Percentiles rank a stretch among this genome's conserved stretches.
Conservation (phyloP, 352 stramenopile genomes). For the Pythium phragmiticola region DNA sequence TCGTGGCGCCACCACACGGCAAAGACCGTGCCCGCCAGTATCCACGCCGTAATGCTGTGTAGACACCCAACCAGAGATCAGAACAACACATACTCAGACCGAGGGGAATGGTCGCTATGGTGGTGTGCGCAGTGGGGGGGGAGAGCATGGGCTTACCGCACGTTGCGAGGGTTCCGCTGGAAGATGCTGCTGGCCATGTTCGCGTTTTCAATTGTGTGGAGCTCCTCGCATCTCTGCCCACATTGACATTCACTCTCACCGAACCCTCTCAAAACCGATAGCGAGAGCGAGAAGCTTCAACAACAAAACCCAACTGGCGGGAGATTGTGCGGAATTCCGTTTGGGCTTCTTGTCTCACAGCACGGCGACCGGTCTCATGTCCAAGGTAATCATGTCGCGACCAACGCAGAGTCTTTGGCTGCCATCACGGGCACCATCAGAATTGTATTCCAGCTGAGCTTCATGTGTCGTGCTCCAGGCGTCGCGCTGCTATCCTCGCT, state of each 20-base stretch:
- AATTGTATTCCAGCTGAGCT: too few species aligned
- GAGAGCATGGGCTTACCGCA: slow-evolving; percentile 19
- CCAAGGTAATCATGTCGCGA: too few species aligned
- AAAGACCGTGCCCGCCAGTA: slow-evolving; percentile 39
- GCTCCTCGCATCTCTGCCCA: background rate
- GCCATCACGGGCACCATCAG: too few species aligned
- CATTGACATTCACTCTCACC: slow-evolving; percentile 4
- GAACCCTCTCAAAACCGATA: slow-evolving; percentile 18
- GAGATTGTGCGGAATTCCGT: background rate
- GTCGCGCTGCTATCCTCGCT: too few species aligned
- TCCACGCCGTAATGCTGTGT: slow-evolving; percentile 53
- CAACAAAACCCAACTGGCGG: background rate
- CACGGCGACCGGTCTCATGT: too few species aligned
- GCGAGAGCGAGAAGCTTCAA: background rate
- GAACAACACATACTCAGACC: background rate
- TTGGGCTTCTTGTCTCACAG: too few species aligned
- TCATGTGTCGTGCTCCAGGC: too few species aligned
- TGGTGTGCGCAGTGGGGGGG: background rate
- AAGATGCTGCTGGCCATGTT: slow-evolving; percentile 22
- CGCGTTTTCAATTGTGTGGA: background rate
- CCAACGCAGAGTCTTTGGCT: too few species aligned
- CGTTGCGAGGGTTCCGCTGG: slow-evolving; percentile 29
- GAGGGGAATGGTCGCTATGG: background rate
- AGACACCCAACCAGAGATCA: background rate
- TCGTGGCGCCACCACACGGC: slow-evolving; percentile 59